Evolutionary conservation across 495 filamentous ascomycete genomes (phyloP), one percentile per base, ranked within the genome.

Genomic region (Cercophora newfieldiana): DNA sequence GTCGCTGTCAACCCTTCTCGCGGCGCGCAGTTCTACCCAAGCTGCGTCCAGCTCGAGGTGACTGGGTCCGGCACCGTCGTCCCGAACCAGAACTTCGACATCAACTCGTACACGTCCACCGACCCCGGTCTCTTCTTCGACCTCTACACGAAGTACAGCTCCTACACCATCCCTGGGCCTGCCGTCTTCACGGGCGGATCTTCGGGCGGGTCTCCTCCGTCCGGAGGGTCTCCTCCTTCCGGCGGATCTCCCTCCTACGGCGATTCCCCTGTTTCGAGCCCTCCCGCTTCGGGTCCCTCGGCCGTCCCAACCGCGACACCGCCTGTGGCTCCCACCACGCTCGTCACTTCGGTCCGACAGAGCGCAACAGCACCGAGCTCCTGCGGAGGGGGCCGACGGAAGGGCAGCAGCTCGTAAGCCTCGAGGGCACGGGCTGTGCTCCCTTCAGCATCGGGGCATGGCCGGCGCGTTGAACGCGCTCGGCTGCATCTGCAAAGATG

Each of bases 1-100:
- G 78, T 72, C 70, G 69, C 61, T 24, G 56, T 59, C 22, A 77
- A 82, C 71, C 59, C 69, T 22, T 66, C 63, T 28, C 74, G 77
- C 31, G 84, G 83, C 28, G 83, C 84, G 22, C 83, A 86, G 75
- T 79, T 85, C 72, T 85, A 86, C 67, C 80, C 82, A 56, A 75
- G 71, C 58, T 86, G 82, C 71, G 74, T 83, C 5, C 84, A 85
- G 72, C 68, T 85, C 66, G 78, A 77, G 61, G 79, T 86, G 31
- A 79, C 75, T 14, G 72, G 73, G 28, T 65, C 71, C 37, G 81
- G 81, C 48, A 58, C 71, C 1, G 70, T 69, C 22, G 64, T 66
- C 24, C 68, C 77, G 26, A 68, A 68, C 59, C 68, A 77, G 63
- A 64, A 58, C 63, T 74, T 74, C 51, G 58, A 75, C 69, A 72